phyloP scores from a whole-genome alignment of 164 flowering plant genomes.

The Aristolochia contorta region DNA sequence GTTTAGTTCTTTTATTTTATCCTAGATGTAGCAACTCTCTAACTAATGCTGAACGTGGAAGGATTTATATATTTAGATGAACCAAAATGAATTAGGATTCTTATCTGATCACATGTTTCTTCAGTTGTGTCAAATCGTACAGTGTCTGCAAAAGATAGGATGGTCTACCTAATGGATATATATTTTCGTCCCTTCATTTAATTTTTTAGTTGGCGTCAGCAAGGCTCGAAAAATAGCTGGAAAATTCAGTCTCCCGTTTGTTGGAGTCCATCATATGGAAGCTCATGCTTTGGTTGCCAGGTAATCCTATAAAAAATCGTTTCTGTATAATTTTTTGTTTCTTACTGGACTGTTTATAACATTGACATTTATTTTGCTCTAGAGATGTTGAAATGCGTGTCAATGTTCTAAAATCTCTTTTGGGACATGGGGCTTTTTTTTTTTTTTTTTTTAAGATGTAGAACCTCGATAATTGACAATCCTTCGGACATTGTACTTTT shows the following conservation, averaged over 20 bases:
- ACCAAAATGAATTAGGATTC: no score
- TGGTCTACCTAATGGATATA: no score
- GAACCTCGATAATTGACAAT: no score
- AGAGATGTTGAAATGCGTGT: neutral
- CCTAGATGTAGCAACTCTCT: neutral
- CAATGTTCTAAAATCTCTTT: no score
- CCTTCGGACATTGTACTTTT: no score
- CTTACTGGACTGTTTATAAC: slow-evolving; percentile 20
- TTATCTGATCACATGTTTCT: no score
- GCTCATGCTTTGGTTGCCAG: slow-evolving; percentile 96
- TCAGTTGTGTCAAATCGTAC: no score
- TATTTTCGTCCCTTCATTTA: neutral
- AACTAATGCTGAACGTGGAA: neutral
- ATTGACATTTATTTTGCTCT: neutral
- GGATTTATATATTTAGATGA: no score
- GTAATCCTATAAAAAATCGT: slow-evolving; percentile 21
- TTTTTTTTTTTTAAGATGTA: no score
- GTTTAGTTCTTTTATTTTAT: neutral
- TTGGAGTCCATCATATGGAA: slow-evolving; percentile 97
- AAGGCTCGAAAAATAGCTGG: slow-evolving; percentile 83
- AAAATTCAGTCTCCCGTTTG: slow-evolving; percentile 48
- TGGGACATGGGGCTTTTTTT: no score
- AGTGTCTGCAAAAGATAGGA: no score
- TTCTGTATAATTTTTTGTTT: no score
- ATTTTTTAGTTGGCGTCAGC: slow-evolving; percentile 73